A percentile compares a stretch with the other conserved stretches of the same genome.
Conservation (phyloP, 2,329 filamentous ascomycete species). For the Fusarium denticulatum region DNA sequence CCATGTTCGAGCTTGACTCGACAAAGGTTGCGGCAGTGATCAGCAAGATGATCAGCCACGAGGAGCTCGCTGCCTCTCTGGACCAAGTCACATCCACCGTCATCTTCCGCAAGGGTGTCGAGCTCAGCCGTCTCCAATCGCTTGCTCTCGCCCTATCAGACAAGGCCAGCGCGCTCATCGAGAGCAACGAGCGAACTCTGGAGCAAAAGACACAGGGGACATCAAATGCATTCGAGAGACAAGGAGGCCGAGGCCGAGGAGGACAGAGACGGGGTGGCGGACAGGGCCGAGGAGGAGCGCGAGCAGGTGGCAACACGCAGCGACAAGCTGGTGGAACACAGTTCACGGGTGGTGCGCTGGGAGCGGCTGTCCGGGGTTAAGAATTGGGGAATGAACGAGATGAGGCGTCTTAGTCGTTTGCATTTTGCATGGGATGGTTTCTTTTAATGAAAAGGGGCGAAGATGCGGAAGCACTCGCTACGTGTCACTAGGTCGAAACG, state of each 20-base stretch:
- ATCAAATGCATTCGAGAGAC: conserved; percentile 92
- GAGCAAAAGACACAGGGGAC: conserved; percentile 98
- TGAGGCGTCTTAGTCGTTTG: conserved; percentile 48
- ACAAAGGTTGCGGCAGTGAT: conserved; percentile 94
- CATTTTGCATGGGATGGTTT: conserved; percentile 50
- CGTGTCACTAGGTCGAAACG: conserved; percentile 48
- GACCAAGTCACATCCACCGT: conserved; percentile 98
- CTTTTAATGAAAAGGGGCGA: conserved; percentile 49
- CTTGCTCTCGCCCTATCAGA: conserved; percentile 93
- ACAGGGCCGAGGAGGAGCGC: conserved; percentile 69
- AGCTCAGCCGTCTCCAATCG: conserved; percentile 94
- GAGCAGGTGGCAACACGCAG: conserved; percentile 66
- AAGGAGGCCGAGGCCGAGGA: conserved; percentile 80
- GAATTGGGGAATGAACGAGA: conserved; percentile 43
- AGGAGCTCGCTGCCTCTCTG: conserved; percentile 93
- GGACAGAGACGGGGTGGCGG: conserved; percentile 71
- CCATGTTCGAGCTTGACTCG: conserved; percentile 94
- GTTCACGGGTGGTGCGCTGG: conserved; percentile 84
- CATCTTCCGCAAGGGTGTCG: conserved; percentile 99
- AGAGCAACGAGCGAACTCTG: conserved; percentile 95
- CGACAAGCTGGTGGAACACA: conserved; percentile 78
- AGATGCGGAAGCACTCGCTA: conserved; percentile 48
- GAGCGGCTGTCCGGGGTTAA: conserved; percentile 72
- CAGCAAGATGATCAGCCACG: conserved; percentile 99
- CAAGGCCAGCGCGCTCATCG: conserved; percentile 95